These are phyloP conservation scores for Stylosanthes scabra DNA, from an alignment of 331 rosid species.

Conservation along the genomic window DNA sequence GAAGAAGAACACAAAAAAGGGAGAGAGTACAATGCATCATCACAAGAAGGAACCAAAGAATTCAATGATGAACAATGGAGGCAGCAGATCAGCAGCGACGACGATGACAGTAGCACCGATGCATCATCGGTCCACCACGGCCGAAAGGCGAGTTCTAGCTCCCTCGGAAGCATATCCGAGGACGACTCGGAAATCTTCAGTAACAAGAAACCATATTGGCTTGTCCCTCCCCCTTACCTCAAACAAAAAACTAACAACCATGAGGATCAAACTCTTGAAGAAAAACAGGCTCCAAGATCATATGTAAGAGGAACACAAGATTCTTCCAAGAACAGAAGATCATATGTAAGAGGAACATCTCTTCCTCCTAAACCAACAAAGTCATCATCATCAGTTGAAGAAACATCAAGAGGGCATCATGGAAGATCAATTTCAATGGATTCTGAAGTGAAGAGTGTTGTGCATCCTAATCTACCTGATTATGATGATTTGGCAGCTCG, in stretches of 20 bases:
- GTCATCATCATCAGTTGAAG: conserved; percentile 24
- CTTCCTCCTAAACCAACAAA: conserved; percentile 42
- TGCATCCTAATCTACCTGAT: conserved; percentile 77
- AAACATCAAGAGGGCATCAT: conserved; percentile 38
- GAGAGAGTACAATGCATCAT: conserved; percentile 3
- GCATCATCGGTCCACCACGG: conserved; percentile 53
- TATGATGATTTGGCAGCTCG: conserved; percentile 71
- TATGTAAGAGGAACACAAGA: conserved; percentile 44
- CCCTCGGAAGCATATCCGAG: conserved; percentile 54
- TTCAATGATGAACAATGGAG: conserved; percentile 32
- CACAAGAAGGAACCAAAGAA: conserved; percentile 31
- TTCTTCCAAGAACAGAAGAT: conserved; percentile 16
- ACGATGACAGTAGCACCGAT: conserved; percentile 60
- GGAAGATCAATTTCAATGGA: conserved; percentile 45
- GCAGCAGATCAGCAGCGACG: conserved; percentile 56
- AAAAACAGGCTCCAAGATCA: conserved; percentile 56
- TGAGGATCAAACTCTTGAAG: conserved; percentile 14
- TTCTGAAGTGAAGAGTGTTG: conserved; percentile 37
- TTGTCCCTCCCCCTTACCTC: conserved; percentile 75
- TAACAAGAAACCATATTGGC: conserved; percentile 44
- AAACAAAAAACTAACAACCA: conserved; percentile 45
- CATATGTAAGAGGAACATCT: conserved; percentile 54
- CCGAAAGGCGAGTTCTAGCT: conserved; percentile 51
- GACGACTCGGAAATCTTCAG: conserved; percentile 49
- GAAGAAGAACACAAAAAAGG: conserved; percentile 13